These are phyloP conservation scores for Cercospora zeae-maydis DNA, from an alignment of 2,329 filamentous ascomycete genomes.

Conservation along the genomic window DNA sequence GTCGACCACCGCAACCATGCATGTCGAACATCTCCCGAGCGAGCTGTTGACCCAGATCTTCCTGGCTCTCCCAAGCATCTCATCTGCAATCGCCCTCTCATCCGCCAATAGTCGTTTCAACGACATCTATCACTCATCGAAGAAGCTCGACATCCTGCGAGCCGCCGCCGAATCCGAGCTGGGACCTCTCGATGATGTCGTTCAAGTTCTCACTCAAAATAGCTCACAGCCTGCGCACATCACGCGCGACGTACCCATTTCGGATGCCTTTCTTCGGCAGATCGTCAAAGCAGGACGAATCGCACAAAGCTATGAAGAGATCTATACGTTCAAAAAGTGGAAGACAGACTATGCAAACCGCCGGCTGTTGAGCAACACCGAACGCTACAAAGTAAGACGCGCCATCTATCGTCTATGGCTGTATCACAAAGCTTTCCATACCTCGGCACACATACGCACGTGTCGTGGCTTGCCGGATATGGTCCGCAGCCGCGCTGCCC, in stretches of 20 bases:
- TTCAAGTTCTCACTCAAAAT: constrained; percentile 60
- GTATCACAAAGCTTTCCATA: constrained; percentile 58
- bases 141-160: constrained; percentile 54
- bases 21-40: constrained; percentile 54
- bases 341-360: constrained; percentile 55
- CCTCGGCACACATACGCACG: constrained; percentile 48
- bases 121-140: constrained; percentile 51
- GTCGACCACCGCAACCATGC: constrained; percentile 43
- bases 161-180: constrained; percentile 54
- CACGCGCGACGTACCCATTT: constrained; percentile 51
- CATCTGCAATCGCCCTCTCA: constrained; percentile 53
- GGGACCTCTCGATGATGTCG: constrained; percentile 56
- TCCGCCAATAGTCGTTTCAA: constrained; percentile 55
- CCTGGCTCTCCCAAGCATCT: constrained; percentile 50
- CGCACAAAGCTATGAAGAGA: constrained; percentile 56
- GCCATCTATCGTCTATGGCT: constrained; percentile 61
- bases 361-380: constrained; percentile 49
- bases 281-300: constrained; percentile 53
- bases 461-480: constrained; percentile 47
- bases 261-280: constrained; percentile 54
- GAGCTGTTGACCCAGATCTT: constrained; percentile 58
- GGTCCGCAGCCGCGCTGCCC: constrained; percentile 51
- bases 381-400: constrained; percentile 52
- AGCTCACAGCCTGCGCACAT: constrained; percentile 56
- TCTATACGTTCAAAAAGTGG: constrained; percentile 64